Evolutionary conservation across 108 stramenopile species (phyloP).

Genomic region (Nannochloropsis granulata): DNA sequence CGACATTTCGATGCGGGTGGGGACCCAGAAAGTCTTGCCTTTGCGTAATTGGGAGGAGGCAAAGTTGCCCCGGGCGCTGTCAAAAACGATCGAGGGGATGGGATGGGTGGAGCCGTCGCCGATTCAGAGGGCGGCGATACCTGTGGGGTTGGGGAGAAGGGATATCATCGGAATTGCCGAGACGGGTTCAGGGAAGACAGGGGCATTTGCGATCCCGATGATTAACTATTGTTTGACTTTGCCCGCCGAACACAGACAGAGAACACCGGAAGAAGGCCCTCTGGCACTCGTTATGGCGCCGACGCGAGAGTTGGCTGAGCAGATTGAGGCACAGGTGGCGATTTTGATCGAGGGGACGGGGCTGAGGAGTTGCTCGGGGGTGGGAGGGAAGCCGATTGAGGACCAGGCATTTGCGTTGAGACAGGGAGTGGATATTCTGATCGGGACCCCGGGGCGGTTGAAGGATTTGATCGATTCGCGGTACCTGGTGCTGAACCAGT

Average conservation of each 20-base stretch:
- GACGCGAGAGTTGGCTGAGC: slow-evolving; percentile 77
- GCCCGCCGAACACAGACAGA: slow-evolving; percentile 40
- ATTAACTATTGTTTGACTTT: slow-evolving; percentile 58
- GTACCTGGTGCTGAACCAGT: slow-evolving; percentile 89
- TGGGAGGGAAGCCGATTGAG: slow-evolving; percentile 77
- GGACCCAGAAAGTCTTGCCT: slow-evolving; percentile 35
- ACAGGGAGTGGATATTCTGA: slow-evolving; percentile 79
- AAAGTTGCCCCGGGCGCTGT: slow-evolving; percentile 31
- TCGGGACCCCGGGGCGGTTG: slow-evolving; percentile 94
- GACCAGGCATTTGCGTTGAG: slow-evolving; percentile 69
- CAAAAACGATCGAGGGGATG: slow-evolving; percentile 51
- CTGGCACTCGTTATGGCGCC: slow-evolving; percentile 86
- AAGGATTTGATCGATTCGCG: slow-evolving; percentile 82
- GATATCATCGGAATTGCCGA: slow-evolving; percentile 97
- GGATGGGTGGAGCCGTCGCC: slow-evolving; percentile 77
- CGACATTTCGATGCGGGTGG: slow-evolving; percentile 83
- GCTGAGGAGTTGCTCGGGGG: slow-evolving; percentile 46
- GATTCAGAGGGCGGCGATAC: slow-evolving; percentile 82
- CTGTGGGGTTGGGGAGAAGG: slow-evolving; percentile 72
- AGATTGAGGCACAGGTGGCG: slow-evolving; percentile 74
- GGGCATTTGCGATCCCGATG: slow-evolving; percentile 81
- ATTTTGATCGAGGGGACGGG: slow-evolving; percentile 41
- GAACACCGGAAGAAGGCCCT: slow-evolving; percentile 72
- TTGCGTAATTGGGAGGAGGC: slow-evolving; percentile 27
- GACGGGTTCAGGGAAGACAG: slow-evolving; percentile 84